These are phyloP conservation scores for Hortiboletus campestris DNA, from an alignment of 768 basidiomycete species.

Conservation along the genomic window DNA sequence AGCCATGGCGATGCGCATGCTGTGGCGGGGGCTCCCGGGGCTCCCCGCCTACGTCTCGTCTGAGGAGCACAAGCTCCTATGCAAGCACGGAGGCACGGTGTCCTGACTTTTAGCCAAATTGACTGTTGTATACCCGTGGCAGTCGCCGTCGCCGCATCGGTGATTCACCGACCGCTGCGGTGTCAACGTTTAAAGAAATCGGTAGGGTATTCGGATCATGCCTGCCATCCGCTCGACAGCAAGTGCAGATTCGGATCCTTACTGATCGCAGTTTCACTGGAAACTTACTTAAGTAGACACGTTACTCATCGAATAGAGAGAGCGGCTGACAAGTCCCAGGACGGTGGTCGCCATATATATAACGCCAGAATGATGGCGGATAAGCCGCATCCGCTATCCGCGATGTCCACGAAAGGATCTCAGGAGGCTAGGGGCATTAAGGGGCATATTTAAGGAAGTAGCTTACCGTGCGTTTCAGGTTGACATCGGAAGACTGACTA, in stretches of 20 bases:
- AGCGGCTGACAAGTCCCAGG: not conserved
- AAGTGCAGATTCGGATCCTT: not conserved
- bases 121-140: not conserved
- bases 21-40: not conserved
- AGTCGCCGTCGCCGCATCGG: not conserved
- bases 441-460: not conserved
- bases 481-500: not conserved
- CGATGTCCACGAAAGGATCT: not conserved
- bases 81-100: not conserved
- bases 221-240: too few species aligned
- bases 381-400: not conserved
- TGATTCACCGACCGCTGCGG: not conserved
- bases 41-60: not conserved
- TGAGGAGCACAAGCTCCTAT: not conserved
- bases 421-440: not conserved
- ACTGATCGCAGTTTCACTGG: not conserved
- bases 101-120: slow-evolving; percentile 1
- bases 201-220: not conserved
- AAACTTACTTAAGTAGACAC: not conserved
- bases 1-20: not conserved
- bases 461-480: not conserved
- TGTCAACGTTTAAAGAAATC: not conserved
- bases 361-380: not conserved
- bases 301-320: too few species aligned
- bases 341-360: not conserved